Evolutionary conservation across 495 filamentous ascomycete genomes (phyloP), one percentile per base, ranked within the genome.

Genomic region (Aspergillus sparsus): DNA sequence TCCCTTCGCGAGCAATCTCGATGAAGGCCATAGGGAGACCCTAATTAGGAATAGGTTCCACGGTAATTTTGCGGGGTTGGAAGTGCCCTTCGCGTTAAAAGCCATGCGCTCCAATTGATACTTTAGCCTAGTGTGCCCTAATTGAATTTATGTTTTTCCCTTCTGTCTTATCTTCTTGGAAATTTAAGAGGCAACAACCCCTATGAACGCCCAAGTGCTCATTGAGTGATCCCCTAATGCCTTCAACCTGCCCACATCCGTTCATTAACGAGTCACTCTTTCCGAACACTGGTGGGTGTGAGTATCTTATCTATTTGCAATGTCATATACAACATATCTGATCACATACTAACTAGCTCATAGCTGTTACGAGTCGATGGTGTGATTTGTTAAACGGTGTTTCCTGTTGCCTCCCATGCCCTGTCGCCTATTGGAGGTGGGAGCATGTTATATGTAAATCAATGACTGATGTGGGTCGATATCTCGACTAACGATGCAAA

Each of bases 371-470:
- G 16, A 39, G 51, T 16, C 51, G 51, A 37, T 54, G 51, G 51
- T 54, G 51, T 54, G 51, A 54, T 9, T 15, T 12, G 33, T 54
- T 35, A 32, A 34, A 18, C 9, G 51, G 34, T 7, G 51, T 39
- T 39, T 54, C 51, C 11, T 54, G 51, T 34, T 54, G 51, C n/a
- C 51, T 54, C 6, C 51, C 51, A n/a, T 54, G 51, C 21, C 51
- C 51, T 5, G 15, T 13, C 15, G 36, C 32, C 32, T 39, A 37
- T 41, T 54, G 33, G 7, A 36, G 51, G 2, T 54, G 51, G 51
- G 33, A 35, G 5, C 31, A 54, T 54, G 51, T 54, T 15, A 54
- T 39, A 54, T 54, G 51, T 54, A 39, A 39, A 6, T 39, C 32
- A 39, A 36, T 7, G 33, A 35, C 12, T 33, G 15, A n/a, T 12